Evolutionary conservation across 2,329 filamentous ascomycete species (phyloP).

Genomic region (Calonectria hawksworthii): DNA sequence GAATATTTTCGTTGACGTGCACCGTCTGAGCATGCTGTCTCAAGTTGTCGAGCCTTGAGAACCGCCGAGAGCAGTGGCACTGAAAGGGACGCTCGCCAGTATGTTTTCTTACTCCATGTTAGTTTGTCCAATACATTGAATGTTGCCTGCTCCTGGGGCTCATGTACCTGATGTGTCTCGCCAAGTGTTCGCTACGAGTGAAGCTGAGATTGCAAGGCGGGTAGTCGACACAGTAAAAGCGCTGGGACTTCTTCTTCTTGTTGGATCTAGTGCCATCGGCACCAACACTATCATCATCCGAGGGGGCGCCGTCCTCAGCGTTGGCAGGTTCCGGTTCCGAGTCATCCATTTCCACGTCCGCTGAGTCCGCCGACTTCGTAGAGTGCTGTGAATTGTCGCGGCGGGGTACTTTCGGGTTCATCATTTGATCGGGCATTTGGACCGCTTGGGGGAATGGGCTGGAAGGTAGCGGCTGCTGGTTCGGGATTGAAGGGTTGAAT

Average conservation of each 20-base stretch:
- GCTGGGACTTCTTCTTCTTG: slow-evolving; percentile 97
- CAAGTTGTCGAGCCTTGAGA: slow-evolving; percentile 94
- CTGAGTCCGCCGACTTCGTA: slow-evolving; percentile 70
- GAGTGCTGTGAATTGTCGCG: slow-evolving; percentile 72
- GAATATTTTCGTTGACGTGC: slow-evolving; percentile 97
- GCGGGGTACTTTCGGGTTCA: slow-evolving; percentile 56
- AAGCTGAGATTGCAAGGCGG: slow-evolving; percentile 96
- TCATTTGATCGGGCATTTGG: slow-evolving; percentile 58
- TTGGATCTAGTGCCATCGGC: slow-evolving; percentile 77
- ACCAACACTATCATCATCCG: slow-evolving; percentile 76
- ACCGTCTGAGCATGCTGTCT: slow-evolving; percentile 98
- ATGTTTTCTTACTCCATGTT: slow-evolving; percentile 76
- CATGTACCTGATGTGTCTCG: slow-evolving; percentile 87
- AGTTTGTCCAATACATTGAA: neutral
- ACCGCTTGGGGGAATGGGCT: slow-evolving; percentile 66
- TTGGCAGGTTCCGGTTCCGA: slow-evolving; percentile 74
- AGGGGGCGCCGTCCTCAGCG: slow-evolving; percentile 66
- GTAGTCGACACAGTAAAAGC: slow-evolving; percentile 96
- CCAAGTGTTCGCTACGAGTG: slow-evolving; percentile 94
- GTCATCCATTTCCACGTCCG: slow-evolving; percentile 83
- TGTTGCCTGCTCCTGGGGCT: neutral
- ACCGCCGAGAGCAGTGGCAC: slow-evolving; percentile 93
- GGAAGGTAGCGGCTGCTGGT: slow-evolving; percentile 68
- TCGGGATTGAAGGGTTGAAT: slow-evolving; percentile 59
- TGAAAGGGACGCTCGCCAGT: slow-evolving; percentile 97